Evolutionary conservation across 148 eudicot species (phyloP).

Genomic region (Pouteria glomerata): DNA sequence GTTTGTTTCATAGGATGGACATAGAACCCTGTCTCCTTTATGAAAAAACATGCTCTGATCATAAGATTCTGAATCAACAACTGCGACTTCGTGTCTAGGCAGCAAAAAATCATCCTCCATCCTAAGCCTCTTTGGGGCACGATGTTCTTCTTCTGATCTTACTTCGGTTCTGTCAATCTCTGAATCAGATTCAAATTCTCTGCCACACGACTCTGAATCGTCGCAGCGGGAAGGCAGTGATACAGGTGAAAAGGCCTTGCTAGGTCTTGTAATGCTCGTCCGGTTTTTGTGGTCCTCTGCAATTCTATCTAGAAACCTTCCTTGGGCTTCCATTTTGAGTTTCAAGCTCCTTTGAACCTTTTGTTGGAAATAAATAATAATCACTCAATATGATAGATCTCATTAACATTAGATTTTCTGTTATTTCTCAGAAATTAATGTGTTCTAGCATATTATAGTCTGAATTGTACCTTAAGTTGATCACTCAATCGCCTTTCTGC

Average conservation of each 20-base stretch:
- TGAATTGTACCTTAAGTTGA: constrained; percentile 37
- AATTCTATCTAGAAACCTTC: constrained; percentile 32
- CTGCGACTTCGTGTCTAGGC: background rate
- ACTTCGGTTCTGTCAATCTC: constrained; percentile 25
- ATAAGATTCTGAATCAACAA: constrained; percentile 8
- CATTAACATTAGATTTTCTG: too few relatives aligned
- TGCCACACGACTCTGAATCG: constrained; percentile 19
- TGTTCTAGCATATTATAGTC: too few relatives aligned
- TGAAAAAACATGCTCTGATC: constrained; percentile 15
- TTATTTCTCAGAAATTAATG: too few relatives aligned
- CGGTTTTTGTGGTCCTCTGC: constrained; percentile 34
- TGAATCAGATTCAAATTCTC: constrained; percentile 29
- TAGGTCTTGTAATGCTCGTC: constrained; percentile 18
- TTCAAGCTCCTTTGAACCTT: constrained; percentile 49
- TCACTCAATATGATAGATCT: too few relatives aligned
- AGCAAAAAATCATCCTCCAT: constrained; percentile 11
- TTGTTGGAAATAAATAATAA: too few relatives aligned
- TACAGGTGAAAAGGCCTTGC: constrained; percentile 28
- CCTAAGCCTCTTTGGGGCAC: constrained; percentile 27
- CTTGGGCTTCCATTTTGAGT: constrained; percentile 44
- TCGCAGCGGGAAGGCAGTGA: constrained; percentile 38
- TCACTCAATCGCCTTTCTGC: constrained; percentile 37
- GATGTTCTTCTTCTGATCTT: constrained; percentile 16
- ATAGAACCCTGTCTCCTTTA: background rate
- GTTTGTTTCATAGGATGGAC: constrained; percentile 14